A percentile compares a stretch with the other conserved stretches of the same genome.
Conservation (phyloP, 768 basidiomycete genomes). For the Goffeauzyma gilvescens region DNA sequence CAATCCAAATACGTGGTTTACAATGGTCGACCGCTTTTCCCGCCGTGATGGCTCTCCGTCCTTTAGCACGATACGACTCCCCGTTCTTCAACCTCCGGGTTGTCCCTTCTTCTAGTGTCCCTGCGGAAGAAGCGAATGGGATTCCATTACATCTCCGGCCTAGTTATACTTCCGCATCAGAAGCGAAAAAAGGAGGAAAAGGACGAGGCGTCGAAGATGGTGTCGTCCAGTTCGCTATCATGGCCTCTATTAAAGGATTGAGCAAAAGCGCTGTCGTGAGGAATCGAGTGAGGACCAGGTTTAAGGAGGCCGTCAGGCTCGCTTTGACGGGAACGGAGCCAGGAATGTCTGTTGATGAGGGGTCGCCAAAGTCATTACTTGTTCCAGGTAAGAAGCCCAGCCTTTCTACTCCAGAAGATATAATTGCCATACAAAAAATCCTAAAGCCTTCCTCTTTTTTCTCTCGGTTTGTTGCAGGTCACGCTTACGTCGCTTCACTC, state of each 20-base stretch:
- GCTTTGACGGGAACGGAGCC: constrained; percentile 4
- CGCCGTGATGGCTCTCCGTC: too few relatives aligned
- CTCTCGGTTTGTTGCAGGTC: too few relatives aligned
- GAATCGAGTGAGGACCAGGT: constrained; percentile 7
- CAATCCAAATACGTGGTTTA: too few relatives aligned
- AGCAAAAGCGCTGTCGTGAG: constrained; percentile 6
- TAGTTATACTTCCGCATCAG: neutral
- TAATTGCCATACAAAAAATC: too few relatives aligned
- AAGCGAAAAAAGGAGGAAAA: neutral
- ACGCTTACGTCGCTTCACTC: too few relatives aligned
- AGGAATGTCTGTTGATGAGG: too few relatives aligned
- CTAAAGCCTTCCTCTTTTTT: too few relatives aligned
- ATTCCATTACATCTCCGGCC: neutral
- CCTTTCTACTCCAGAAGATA: too few relatives aligned
- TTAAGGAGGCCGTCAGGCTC: constrained; percentile 9
- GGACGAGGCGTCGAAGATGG: neutral
- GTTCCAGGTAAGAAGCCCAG: too few relatives aligned
- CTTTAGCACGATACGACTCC: too few relatives aligned
- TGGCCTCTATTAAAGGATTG: constrained; percentile 10
- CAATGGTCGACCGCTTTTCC: too few relatives aligned
- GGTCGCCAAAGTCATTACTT: too few relatives aligned
- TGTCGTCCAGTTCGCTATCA: constrained; percentile 3
- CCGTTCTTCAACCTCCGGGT: constrained; percentile 1
- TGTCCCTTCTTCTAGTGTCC: neutral
- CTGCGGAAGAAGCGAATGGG: neutral